A percentile compares a stretch with the other conserved stretches of the same genome.
phyloP scores from a whole-genome alignment of 306 rosid genomes.

The Cicer yamashitae region DNA sequence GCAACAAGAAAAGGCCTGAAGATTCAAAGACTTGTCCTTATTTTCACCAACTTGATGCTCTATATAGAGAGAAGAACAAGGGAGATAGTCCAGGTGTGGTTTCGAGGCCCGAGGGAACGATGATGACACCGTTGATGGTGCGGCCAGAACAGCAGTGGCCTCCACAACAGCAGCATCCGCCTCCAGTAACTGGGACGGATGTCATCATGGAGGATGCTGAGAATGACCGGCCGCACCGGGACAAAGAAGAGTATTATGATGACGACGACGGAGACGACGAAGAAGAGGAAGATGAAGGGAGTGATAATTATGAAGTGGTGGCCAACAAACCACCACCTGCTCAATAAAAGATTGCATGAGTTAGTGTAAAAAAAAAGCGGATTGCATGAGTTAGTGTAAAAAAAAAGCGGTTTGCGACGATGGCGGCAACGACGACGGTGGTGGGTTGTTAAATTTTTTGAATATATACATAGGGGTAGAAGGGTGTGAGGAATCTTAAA shows the following conservation, averaged over 20 bases:
- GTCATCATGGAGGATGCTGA: slow-evolving; percentile 47
- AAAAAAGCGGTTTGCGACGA: background rate
- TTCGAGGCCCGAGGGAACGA: slow-evolving; percentile 47
- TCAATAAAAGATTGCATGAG: slow-evolving; percentile 2
- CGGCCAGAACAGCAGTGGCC: slow-evolving; percentile 98
- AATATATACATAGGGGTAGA: slow-evolving; percentile 29
- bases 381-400: slow-evolving; percentile 39
- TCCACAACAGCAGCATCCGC: slow-evolving; percentile 43
- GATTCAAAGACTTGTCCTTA: slow-evolving; percentile 95
- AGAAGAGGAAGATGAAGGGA: slow-evolving; percentile 61
- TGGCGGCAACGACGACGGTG: background rate
- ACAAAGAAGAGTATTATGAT: slow-evolving; percentile 46
- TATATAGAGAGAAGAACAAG: slow-evolving; percentile 67
- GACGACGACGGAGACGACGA: slow-evolving; percentile 44
- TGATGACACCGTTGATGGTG: slow-evolving; percentile 74
- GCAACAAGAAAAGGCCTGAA: slow-evolving; percentile 83
- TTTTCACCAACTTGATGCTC: slow-evolving; percentile 71
- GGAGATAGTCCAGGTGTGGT: background rate
- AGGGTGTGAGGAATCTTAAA: slow-evolving; percentile 22
- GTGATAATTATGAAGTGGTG: slow-evolving; percentile 65
- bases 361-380: no score
- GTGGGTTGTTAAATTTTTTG: slow-evolving; percentile 17
- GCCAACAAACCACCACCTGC: slow-evolving; percentile 67
- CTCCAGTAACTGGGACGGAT: background rate
- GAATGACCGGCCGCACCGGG: slow-evolving; percentile 34